A percentile compares a stretch with the other conserved stretches of the same genome.
Conservation (phyloP, 805 yeast species). For the Scheffersomyces amazonensis region DNA sequence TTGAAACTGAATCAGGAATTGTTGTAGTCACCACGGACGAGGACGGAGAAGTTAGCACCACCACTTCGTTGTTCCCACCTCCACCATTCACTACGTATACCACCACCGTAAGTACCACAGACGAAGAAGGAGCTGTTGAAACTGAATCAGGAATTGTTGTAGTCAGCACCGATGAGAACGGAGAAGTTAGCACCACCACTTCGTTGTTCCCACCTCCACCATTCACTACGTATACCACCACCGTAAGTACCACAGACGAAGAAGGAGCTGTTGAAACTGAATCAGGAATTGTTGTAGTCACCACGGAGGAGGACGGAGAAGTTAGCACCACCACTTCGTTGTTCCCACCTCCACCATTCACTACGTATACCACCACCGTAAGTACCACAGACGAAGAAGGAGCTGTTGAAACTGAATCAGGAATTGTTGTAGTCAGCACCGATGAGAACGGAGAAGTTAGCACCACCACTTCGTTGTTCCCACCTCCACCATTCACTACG, state of each 20-base stretch:
- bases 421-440: neutral
- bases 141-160: neutral
- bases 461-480: neutral
- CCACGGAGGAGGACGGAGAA: neutral
- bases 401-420: neutral
- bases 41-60: neutral
- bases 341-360: neutral
- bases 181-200: neutral
- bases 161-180: neutral
- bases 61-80: neutral
- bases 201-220: neutral
- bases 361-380: neutral
- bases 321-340: neutral
- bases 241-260: neutral
- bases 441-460: neutral
- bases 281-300: neutral
- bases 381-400: neutral
- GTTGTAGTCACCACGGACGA: conserved; percentile 5
- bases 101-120: neutral
- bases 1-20: conserved; percentile 13
- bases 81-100: neutral
- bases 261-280: neutral
- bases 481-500: neutral
- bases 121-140: neutral
- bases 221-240: neutral